Evolutionary conservation across 176 grass and related monocot species (phyloP), one percentile per base, ranked within the genome.

Genomic region (Oryza nivara): DNA sequence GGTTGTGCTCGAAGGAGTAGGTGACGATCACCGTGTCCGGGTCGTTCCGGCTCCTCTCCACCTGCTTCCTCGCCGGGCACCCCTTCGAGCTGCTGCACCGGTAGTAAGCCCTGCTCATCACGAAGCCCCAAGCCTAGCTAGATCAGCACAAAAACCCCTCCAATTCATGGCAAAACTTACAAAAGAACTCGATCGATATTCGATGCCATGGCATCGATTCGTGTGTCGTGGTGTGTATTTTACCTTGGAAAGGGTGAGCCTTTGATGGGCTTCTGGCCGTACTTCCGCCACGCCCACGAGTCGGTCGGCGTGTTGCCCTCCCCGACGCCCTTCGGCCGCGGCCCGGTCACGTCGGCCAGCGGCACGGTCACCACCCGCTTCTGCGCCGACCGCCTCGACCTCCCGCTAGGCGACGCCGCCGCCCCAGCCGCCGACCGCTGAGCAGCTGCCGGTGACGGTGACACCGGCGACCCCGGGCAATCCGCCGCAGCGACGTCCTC

Each of bases 241-340:
- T 41, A 98, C 95, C 95, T 94, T 64, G 95, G 95, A 17, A 95
- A 93, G 44, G 95, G 95, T 0, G 96, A 97, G 58, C 95, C 95
- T 73, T 97, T 97, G 87, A 97, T 97, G 45, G 92, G 95, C 40
- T 97, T 97, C 85, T 97, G 95, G 28, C 95, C 95, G 84, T 97
- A 97, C 87, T 97, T 97, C 40, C 95, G 79, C 95, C 95, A 97
- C 22, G 91, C 89, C 95, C 92, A 97, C 69, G 89, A 84, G 86
- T 98, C 96, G 0, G 88, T 88, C 40, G 87, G 85, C 17, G 87
- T 94, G 41, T 85, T 84, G 68, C 86, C 90, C 87, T 94, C 90
- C 65, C 92, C 92, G 80, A 86, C 92, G 61, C 92, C 89, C 84
- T 91, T 91, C 47, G 70, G 76, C 92, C 89, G 71, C 5, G 81